Conservation (phyloP, 495 filamentous ascomycete genomes). For the Podospora tetraspora region DNA sequence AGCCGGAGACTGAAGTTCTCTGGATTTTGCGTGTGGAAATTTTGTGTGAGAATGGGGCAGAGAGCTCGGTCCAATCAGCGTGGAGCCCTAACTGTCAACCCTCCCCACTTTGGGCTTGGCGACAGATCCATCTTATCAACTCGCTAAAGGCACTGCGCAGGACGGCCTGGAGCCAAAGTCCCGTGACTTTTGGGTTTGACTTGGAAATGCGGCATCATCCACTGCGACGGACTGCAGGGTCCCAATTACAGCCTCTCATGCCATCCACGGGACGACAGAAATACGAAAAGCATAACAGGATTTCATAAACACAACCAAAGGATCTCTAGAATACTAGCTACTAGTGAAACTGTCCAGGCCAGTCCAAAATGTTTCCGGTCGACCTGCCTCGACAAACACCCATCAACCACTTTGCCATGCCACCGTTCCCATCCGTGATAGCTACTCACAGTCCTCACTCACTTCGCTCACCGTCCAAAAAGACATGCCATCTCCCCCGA, state of each 20-base stretch:
- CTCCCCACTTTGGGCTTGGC: background rate
- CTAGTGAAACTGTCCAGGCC: background rate
- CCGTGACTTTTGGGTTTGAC: background rate
- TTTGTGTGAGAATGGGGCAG: constrained; percentile 29
- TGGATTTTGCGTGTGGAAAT: constrained; percentile 23
- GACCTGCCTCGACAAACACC: too few relatives aligned
- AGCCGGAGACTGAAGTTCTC: constrained; percentile 17
- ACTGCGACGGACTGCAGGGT: too few relatives aligned
- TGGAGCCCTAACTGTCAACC: constrained; percentile 29
- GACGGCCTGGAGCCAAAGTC: background rate
- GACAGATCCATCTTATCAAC: too few relatives aligned
- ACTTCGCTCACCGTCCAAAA: background rate
- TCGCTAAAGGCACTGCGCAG: background rate
- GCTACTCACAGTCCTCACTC: too few relatives aligned
- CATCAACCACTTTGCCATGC: too few relatives aligned
- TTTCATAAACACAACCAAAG: too few relatives aligned
- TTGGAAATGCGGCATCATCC: too few relatives aligned
- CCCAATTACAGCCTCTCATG: too few relatives aligned
- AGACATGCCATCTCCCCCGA: background rate
- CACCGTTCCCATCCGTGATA: too few relatives aligned
- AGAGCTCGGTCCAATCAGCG: constrained; percentile 25
- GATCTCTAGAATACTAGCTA: background rate
- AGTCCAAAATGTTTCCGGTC: background rate
- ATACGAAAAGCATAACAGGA: too few relatives aligned
- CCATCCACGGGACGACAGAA: too few relatives aligned